These are phyloP conservation scores for Xerocomellus amylosporus DNA, from an alignment of 768 basidiomycete species.

Conservation along the genomic window DNA sequence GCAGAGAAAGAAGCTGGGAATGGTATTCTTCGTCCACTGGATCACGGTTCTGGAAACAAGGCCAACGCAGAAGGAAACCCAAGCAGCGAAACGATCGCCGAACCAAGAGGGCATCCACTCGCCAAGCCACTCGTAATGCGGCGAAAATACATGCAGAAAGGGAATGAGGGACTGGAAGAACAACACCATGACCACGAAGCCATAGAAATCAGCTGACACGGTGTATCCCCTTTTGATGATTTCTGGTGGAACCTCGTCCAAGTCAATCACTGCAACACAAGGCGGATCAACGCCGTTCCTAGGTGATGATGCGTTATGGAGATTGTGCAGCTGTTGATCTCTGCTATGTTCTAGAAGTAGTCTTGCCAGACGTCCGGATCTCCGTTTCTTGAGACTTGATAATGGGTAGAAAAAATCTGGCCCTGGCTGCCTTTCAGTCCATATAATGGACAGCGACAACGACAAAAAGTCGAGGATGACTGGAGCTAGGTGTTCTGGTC, in stretches of 20 bases:
- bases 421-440: not conserved
- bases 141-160: not conserved
- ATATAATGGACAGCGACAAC: not conserved
- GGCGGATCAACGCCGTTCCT: not conserved
- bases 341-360: slow-evolving; percentile 2
- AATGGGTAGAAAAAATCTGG: slow-evolving; percentile 9
- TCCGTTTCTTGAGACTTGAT: slow-evolving; percentile 4
- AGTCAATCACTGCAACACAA: not conserved
- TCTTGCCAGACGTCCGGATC: slow-evolving; percentile 4
- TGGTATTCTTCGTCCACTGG: not conserved
- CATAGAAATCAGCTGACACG: not conserved
- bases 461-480: slow-evolving; percentile 7
- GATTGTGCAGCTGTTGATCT: not conserved
- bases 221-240: not conserved
- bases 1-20: not conserved
- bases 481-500: not conserved
- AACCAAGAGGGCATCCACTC: not conserved
- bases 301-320: not conserved
- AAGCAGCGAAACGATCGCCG: not conserved
- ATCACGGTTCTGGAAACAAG: not conserved
- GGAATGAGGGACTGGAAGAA: not conserved
- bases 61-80: not conserved
- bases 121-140: not conserved
- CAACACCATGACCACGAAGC: not conserved
- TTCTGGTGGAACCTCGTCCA: slow-evolving; percentile 1